Conservation (phyloP, 768 basidiomycete species). For the Chalciporus chontae region DNA sequence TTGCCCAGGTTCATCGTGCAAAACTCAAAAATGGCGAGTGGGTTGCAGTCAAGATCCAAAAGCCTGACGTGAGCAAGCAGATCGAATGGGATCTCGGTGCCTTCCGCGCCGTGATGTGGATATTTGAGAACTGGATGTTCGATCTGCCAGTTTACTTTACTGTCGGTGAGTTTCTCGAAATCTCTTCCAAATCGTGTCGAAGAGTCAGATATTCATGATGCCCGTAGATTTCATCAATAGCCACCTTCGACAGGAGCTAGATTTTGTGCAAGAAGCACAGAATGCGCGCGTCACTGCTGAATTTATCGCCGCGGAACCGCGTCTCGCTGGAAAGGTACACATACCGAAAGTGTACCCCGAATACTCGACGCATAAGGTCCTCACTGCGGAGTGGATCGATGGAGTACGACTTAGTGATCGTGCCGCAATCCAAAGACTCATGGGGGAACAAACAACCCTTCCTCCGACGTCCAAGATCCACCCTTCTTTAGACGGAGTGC, state of each 20-base stretch:
- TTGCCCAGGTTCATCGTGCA: conserved; percentile 91
- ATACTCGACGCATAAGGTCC: conserved; percentile 71
- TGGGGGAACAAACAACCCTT: conserved; percentile 44
- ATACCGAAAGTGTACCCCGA: conserved; percentile 74
- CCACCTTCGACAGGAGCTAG: conserved; percentile 79
- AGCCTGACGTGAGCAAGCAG: conserved; percentile 82
- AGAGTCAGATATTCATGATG: not conserved
- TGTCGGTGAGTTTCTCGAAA: conserved; percentile 48
- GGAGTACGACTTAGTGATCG: conserved; percentile 71
- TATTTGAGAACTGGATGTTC: conserved; percentile 76
- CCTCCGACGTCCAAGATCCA: not conserved
- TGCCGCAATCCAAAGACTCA: conserved; percentile 49
- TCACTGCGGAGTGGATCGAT: conserved; percentile 84
- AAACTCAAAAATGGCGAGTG: conserved; percentile 49
- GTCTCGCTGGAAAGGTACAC: conserved; percentile 65
- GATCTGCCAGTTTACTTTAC: conserved; percentile 82
- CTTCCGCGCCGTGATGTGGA: conserved; percentile 73
- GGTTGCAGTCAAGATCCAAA: conserved; percentile 95
- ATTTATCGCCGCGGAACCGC: conserved; percentile 67
- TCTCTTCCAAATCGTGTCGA: not conserved
- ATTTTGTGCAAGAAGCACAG: conserved; percentile 74
- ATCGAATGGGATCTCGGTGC: conserved; percentile 80
- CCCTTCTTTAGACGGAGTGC: conserved; percentile 16
- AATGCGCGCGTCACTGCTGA: conserved; percentile 71
- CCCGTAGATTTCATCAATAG: conserved; percentile 69